Base-by-base conservation (phyloP, 2,329 filamentous ascomycete genomes). In the Byssothecium circinans region DNA sequence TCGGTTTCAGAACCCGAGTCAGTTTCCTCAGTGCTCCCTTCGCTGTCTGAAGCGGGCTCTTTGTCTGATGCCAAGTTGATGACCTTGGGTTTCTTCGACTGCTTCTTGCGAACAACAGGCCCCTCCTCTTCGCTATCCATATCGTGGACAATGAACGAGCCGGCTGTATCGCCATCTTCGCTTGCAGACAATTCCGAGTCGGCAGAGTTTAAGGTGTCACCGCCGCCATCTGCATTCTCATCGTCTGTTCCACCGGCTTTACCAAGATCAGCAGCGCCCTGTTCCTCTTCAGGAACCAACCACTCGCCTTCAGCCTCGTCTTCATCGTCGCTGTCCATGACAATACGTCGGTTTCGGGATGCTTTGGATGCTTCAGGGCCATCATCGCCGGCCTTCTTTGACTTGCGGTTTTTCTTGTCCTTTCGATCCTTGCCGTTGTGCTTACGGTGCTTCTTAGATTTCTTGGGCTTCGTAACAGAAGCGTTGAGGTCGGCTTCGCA, bases 231-330 rank as follows among this genome's bases (percentile, higher is more conserved):
- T 2, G 87, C 89, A 64, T 96, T 83, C 68, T 95, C 90, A 53
- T 95, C 89, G 43, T 90, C 87, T n/a, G 83, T 82, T 3, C 88
- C 89, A n/a, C 89, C 90, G 36, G 88, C 87, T 65, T 85, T 87
- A 39, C 88, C 89, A 14, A 91, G 77, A n/a, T 77, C 75, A 3
- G 85, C 64, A 1, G 77, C 65, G 0, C 79, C 77, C 36, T 81
- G 84, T 62, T 94, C 78, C 8, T 81, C 78, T 47, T 87, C 84
- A 0, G 84, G 80, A 3, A 91, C 88, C 34, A 95, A 76, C 91
- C 91, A 95, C 58, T 88, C 87, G 11, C 83, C 89, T 47, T 88
- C 84, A 5, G 80, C 84, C 42, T 78, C 76, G 42, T 78, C 76
- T 53, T 85, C 81, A 47, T 87, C 82, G 52, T 87, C 84, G 56